phyloP scores from a whole-genome alignment of 75 land plant species.

The Ceratopteris richardii region DNA sequence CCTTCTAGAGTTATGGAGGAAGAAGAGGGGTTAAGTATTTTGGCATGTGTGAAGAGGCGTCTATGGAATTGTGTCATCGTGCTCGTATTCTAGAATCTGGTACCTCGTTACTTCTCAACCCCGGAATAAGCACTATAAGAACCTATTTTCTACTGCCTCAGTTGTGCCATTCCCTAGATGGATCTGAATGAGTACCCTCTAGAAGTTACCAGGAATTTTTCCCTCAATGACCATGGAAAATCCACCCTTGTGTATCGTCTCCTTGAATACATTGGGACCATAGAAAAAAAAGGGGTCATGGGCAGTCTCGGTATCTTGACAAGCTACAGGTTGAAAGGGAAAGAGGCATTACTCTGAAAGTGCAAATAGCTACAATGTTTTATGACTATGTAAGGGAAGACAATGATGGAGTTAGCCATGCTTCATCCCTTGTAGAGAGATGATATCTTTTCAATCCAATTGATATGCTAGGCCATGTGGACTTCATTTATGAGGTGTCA shows the following conservation, averaged over 20 bases:
- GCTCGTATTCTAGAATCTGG: no score
- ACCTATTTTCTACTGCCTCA: no score
- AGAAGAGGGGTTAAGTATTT: no score
- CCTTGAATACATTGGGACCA: conserved; percentile 93
- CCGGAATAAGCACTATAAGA: no score
- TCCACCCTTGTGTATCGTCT: conserved; percentile 96
- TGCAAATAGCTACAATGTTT: conserved; percentile 99
- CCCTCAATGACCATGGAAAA: conserved; percentile 96
- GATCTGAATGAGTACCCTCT: conserved; percentile 64
- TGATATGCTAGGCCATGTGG: conserved; percentile 99
- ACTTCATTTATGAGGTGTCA: conserved; percentile 98
- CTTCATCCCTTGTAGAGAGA: no score
- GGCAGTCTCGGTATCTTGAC: conserved; percentile 97
- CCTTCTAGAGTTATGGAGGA: no score
- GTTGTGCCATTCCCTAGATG: conserved; percentile 9
- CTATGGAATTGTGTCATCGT: no score
- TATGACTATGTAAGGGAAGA: conserved; percentile 24
- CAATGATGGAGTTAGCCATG: conserved; percentile 8
- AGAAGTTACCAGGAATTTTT: conserved; percentile 77
- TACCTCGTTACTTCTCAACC: no score
- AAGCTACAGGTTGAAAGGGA: conserved; percentile 69
- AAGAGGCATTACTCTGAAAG: conserved; percentile 97
- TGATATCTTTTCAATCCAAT: conserved; percentile 68
- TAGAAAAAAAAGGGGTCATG: conserved; percentile 69
- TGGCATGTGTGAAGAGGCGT: no score